Evolutionary conservation across 768 basidiomycete species (phyloP).

Genomic region (Trametes villosa): DNA sequence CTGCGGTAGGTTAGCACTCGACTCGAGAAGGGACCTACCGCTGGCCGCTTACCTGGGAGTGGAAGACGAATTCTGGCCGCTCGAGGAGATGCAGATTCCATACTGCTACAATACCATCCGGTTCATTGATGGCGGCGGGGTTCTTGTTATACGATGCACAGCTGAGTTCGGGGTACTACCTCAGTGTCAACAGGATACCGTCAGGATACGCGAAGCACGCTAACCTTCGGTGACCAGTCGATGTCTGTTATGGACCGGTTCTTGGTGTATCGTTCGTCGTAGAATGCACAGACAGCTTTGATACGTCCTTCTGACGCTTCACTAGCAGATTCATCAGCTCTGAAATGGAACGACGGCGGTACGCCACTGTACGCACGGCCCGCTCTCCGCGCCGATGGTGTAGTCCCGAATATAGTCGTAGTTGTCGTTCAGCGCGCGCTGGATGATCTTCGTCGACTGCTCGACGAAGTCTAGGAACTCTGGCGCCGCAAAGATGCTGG

Average conservation of each 20-base stretch:
- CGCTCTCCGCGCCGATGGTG: slow-evolving; percentile 84
- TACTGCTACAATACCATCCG: slow-evolving; percentile 94
- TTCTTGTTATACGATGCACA: slow-evolving; percentile 99
- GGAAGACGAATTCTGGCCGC: slow-evolving; percentile 96
- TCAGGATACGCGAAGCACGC: not conserved
- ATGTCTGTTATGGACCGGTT: slow-evolving; percentile 95
- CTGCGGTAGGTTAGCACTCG: slow-evolving; percentile 45
- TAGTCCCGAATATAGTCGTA: slow-evolving; percentile 99
- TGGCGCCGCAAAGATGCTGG: slow-evolving; percentile 80
- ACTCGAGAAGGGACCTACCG: not conserved
- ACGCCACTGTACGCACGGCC: slow-evolving; percentile 58
- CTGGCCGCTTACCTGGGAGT: slow-evolving; percentile 78
- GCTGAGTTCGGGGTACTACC: slow-evolving; percentile 91
- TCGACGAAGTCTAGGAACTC: slow-evolving; percentile 95
- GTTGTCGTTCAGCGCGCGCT: slow-evolving; percentile 90
- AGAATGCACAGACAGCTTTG: slow-evolving; percentile 93
- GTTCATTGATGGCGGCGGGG: slow-evolving; percentile 89
- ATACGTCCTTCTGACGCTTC: slow-evolving; percentile 92
- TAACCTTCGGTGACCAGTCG: slow-evolving; percentile 97
- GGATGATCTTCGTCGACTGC: slow-evolving; percentile 91
- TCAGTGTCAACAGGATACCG: not conserved
- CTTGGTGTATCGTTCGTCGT: slow-evolving; percentile 87
- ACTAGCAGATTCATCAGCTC: slow-evolving; percentile 42
- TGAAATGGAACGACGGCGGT: not conserved
- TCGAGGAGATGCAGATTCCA: slow-evolving; percentile 97